Base-by-base conservation (phyloP, 2,329 filamentous ascomycete species). In the Fusarium palustre region DNA sequence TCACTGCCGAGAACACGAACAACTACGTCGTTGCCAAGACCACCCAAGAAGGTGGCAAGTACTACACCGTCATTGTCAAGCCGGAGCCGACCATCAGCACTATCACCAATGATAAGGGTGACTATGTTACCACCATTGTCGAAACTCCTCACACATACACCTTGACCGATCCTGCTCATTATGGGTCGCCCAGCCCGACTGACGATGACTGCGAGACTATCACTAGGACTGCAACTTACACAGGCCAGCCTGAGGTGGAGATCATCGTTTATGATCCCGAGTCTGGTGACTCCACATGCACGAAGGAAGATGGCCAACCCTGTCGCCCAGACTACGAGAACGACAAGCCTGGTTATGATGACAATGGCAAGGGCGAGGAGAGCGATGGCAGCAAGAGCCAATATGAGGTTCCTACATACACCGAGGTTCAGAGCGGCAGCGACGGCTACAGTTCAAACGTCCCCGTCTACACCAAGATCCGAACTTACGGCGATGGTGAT, bases 191-290 rank as follows among this genome's bases (percentile, higher is more conserved):
- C 16, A 72, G 73, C 18, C 64, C 72, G 30, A 75, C 72, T 11
- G 69, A 74, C 10, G 48, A 59, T 18, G 45, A 59, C 39, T 60
- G 55, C 36, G 59, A 72, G 30, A 71, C 69, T 28, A 38, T 58
- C 13, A 71, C 69, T 5, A 55, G 62, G n/a, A 71, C 68, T 20
- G 61, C 61, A 24, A 68, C 67, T 18, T 70, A 67, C 11, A 64
- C 63, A 3, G 69, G 64, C 16, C 55, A 76, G 54, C 47, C 45
- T 18, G 76, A 77, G 20, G 73, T 79, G 28, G 74, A 79, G 41
- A 71, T 78, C 42, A 75, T 74, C 61, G 69, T 78, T 42, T 74
- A 77, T 48, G 73, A 79, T 57, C 73, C 74, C 36, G 68, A 69
- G 58, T 78, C 75, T 10, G 77, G 78, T 31, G 67, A 76, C 52